Evolutionary conservation across 1,284 basidiomycete species (phyloP).

Genomic region (Golubevia pallescens): DNA sequence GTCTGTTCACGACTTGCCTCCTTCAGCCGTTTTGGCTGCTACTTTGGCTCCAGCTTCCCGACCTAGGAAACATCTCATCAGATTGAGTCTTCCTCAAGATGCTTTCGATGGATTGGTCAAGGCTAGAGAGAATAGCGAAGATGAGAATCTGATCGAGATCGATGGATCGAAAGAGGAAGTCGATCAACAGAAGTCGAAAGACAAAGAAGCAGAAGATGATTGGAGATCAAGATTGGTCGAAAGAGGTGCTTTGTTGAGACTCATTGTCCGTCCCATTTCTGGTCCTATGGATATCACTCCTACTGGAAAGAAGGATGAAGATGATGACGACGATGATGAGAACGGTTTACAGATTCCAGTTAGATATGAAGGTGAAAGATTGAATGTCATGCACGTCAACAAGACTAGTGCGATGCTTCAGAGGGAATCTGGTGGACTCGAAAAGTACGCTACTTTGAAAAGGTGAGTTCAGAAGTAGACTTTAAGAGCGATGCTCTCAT

Average conservation of each 20-base stretch:
- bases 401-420: conserved; percentile 54
- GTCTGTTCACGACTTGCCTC: conserved; percentile 47
- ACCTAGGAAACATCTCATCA: conserved; percentile 53
- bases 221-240: not conserved
- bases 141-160: too few species aligned
- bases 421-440: conserved; percentile 8
- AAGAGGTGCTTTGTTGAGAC: conserved; percentile 32
- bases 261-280: conserved; percentile 9
- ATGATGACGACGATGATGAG: conserved; percentile 6
- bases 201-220: not conserved
- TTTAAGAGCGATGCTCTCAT: too few species aligned
- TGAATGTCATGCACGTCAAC: conserved; percentile 47
- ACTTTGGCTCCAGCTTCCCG: conserved; percentile 45
- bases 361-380: conserved; percentile 19
- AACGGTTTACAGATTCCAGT: conserved; percentile 18
- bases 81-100: conserved; percentile 35
- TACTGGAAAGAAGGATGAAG: not conserved
- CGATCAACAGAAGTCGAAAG: conserved; percentile 27
- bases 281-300: not conserved
- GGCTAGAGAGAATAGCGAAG: conserved; percentile 20
- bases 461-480: not conserved
- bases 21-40: conserved; percentile 55
- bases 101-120: not conserved
- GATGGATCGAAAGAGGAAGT: too few species aligned
- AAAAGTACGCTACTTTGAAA: not conserved